A percentile compares a stretch with the other conserved stretches of the same genome.
These are phyloP conservation scores for Diversispora eburnea DNA, from an alignment of 192 early-diverging fungal genomes.

Conservation along the genomic window DNA sequence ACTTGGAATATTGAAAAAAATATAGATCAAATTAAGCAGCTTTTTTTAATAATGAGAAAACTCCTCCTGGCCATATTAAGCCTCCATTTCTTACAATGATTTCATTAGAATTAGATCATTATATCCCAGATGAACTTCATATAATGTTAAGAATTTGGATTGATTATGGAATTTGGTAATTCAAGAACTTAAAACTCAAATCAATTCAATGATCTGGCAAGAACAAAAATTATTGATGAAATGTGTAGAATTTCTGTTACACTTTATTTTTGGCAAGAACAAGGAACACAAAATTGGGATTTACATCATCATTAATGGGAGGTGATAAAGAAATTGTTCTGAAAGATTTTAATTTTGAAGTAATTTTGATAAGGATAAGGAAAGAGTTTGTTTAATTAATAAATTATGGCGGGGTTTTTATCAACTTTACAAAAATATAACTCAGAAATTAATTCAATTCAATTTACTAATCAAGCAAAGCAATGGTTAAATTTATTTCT, in stretches of 20 bases:
- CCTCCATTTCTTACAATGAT: neutral
- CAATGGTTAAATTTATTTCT: neutral
- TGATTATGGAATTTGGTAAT: neutral
- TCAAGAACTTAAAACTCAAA: conserved; percentile 6
- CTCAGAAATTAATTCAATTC: neutral
- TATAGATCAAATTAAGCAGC: neutral
- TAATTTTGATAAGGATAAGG: too few relatives aligned
- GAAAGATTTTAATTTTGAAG: too few relatives aligned
- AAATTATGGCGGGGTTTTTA: neutral
- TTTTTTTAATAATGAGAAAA: neutral
- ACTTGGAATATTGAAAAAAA: neutral
- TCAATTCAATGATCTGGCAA: neutral
- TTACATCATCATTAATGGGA: too few relatives aligned
- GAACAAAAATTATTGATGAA: neutral
- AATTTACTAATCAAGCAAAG: neutral
- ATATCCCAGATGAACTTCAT: neutral
- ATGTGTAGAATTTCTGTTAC: too few relatives aligned
- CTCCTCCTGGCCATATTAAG: neutral
- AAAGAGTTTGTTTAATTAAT: neutral
- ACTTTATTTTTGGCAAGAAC: too few relatives aligned
- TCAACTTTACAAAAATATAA: neutral
- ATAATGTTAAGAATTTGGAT: neutral
- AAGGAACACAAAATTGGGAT: too few relatives aligned
- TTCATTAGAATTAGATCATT: neutral
- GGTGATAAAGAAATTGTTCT: too few relatives aligned